These are phyloP conservation scores for Coemansia sp. DNA, from an alignment of 192 early-diverging fungal species.

Conservation along the genomic window DNA sequence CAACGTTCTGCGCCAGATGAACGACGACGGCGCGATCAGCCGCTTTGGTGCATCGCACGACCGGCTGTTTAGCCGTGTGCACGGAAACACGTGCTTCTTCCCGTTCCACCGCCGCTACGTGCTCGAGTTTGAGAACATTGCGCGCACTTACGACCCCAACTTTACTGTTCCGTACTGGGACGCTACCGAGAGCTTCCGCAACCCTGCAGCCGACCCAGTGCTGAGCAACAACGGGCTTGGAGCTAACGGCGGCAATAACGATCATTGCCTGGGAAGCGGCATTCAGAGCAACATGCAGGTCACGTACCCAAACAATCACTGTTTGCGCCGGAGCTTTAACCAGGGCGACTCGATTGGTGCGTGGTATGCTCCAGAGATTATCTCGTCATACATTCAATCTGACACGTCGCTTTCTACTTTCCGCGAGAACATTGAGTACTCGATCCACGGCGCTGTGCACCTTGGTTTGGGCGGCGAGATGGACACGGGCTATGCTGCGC, in stretches of 20 bases:
- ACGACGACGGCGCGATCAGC: slow-evolving; percentile 40
- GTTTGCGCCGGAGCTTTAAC: slow-evolving; percentile 46
- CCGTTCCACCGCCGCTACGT: slow-evolving; percentile 56
- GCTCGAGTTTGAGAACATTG: slow-evolving; percentile 49
- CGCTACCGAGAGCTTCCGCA: slow-evolving; percentile 42
- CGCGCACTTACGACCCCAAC: slow-evolving; percentile 40
- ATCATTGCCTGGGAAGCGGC: slow-evolving; percentile 36
- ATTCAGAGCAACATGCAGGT: slow-evolving; percentile 48
- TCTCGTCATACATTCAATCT: slow-evolving; percentile 42
- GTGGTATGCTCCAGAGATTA: slow-evolving; percentile 51
- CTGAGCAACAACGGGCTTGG: slow-evolving; percentile 31
- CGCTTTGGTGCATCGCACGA: slow-evolving; percentile 42
- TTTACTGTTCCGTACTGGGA: slow-evolving; percentile 56
- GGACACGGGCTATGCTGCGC: slow-evolving; percentile 44
- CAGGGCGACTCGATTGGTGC: slow-evolving; percentile 28
- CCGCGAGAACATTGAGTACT: slow-evolving; percentile 53
- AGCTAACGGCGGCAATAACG: slow-evolving; percentile 29
- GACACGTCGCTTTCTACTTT: slow-evolving; percentile 41
- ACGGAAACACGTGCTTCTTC: slow-evolving; percentile 51
- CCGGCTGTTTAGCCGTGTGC: slow-evolving; percentile 40
- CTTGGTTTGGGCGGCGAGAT: slow-evolving; percentile 51
- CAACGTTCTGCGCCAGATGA: slow-evolving; percentile 35
- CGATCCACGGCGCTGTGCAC: slow-evolving; percentile 52
- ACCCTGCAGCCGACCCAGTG: slow-evolving; percentile 31
- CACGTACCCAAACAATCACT: slow-evolving; percentile 48